A percentile compares a stretch with the other conserved stretches of the same genome.
These are phyloP conservation scores for Papiliotrema nemorosa DNA, from an alignment of 1,284 basidiomycete species.

Conservation along the genomic window DNA sequence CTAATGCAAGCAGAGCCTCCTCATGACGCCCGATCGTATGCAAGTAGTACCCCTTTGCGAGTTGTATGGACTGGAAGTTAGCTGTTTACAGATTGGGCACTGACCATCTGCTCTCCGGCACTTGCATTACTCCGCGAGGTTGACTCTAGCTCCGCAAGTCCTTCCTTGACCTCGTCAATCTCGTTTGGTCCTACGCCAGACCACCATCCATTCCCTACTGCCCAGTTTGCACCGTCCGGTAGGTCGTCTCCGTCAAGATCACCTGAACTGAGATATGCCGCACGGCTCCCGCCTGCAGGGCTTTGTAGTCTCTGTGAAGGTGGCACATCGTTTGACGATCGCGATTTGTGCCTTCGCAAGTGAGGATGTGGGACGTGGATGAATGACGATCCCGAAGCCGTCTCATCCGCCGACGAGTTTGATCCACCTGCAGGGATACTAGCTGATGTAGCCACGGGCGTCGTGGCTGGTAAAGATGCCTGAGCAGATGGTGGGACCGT, in stretches of 20 bases:
- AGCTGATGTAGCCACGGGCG: slow-evolving; percentile 3
- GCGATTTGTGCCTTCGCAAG: slow-evolving; percentile 14
- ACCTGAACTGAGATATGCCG: slow-evolving; percentile 23
- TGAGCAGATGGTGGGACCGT: slow-evolving; percentile 13
- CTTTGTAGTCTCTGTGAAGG: slow-evolving; percentile 5
- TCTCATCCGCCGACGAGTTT: slow-evolving; percentile 21
- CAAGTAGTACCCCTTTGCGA: slow-evolving; percentile 68
- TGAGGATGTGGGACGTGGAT: slow-evolving; percentile 40
- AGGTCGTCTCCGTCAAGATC: slow-evolving; percentile 42
- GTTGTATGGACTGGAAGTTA: slow-evolving; percentile 43
- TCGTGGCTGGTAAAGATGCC: neutral
- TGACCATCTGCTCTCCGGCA: slow-evolving; percentile 52
- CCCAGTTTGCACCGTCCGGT: slow-evolving; percentile 25
- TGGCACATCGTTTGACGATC: slow-evolving; percentile 4
- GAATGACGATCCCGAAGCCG: slow-evolving; percentile 29
- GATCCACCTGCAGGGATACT: slow-evolving; percentile 8
- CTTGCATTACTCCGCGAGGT: slow-evolving; percentile 17
- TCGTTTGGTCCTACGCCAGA: slow-evolving; percentile 19
- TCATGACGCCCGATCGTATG: slow-evolving; percentile 66
- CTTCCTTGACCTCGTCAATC: slow-evolving; percentile 24
- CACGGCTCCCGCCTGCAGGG: slow-evolving; percentile 13
- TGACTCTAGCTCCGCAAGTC: slow-evolving; percentile 15
- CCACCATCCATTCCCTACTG: slow-evolving; percentile 26
- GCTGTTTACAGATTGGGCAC: slow-evolving; percentile 24
- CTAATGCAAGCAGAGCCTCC: slow-evolving; percentile 61